A percentile compares a stretch with the other conserved stretches of the same genome.
Conservation (phyloP, 2,329 filamentous ascomycete species). For the Clonostachys chloroleuca region DNA sequence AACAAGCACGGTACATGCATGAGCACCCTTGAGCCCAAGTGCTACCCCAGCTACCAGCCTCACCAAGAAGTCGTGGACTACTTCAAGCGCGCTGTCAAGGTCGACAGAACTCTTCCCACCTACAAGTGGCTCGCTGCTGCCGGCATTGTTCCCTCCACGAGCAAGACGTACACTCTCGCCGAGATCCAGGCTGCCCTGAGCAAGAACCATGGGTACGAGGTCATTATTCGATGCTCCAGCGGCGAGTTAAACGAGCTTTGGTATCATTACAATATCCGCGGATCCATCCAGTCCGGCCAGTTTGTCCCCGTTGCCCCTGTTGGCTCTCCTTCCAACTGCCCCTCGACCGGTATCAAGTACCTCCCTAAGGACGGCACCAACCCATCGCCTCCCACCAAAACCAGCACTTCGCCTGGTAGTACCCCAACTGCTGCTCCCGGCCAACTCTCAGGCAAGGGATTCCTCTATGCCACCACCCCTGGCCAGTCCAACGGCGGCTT, state of each 20-base stretch:
- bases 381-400: neutral
- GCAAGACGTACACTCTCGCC: constrained; percentile 52
- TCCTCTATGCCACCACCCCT: constrained; percentile 6
- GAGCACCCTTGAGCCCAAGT: constrained; percentile 60
- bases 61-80: constrained; percentile 65
- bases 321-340: constrained; percentile 50
- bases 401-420: no score
- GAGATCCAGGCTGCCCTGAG: constrained; percentile 56
- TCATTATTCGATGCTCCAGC: constrained; percentile 53
- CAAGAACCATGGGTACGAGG: constrained; percentile 45
- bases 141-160: constrained; percentile 50
- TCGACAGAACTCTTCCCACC: constrained; percentile 64
- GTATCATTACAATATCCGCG: constrained; percentile 59
- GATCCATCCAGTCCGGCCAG: constrained; percentile 52
- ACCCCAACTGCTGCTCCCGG: neutral
- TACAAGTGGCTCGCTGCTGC: constrained; percentile 60
- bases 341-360: constrained; percentile 58
- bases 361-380: constrained; percentile 37
- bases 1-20: constrained; percentile 70
- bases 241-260: constrained; percentile 46
- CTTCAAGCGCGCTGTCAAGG: constrained; percentile 59
- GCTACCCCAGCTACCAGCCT: constrained; percentile 57
- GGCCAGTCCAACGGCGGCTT: constrained; percentile 7
- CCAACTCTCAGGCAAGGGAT: constrained; percentile 9
- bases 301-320: constrained; percentile 54